Base-by-base conservation (phyloP, 306 rosid genomes). In the Potentilla sterilis region DNA sequence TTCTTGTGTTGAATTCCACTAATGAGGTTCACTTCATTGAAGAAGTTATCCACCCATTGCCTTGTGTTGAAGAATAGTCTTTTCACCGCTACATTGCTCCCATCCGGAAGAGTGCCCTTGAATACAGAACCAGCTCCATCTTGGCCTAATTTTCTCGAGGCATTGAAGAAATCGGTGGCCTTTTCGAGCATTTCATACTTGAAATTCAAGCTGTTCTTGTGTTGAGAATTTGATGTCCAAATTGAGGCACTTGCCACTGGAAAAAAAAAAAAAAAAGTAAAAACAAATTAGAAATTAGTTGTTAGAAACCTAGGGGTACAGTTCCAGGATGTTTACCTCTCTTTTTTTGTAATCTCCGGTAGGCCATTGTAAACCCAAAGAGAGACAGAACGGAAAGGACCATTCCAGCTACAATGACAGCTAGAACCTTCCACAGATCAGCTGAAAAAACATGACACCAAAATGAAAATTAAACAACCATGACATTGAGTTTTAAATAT, bases 41-140 rank as follows among this genome's bases (percentile, higher is more conserved):
- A 89, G 83, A 91, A 83, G 54, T 78, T 86, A 16, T 82, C 91
- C 10, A 82, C 86, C 97, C 93, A 88, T 76, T 88, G 89, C 41
- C 83, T 46, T 2, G 89, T 75, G 64, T 82, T 84, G 67, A 83
- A 89, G 70, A 81, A 84, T 55, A 92, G 78, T 73, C 89, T 84
- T 71, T 92, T 92, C 24, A 92, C 88, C 22, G 89, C 93, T 52
- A 92, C 87, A 2, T 51, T 73, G 42, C 69, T 80, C 35, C 96
- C 96, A 37, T 83, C 81, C 7, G 88, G 83, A 5, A 89, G 89
- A 70, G 78, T 84, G 73, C 88, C 96, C 82, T 82, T 82, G 70
- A 74, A 90, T 63, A 88, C 86, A 32, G 96, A 83, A 75, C 89
- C 90, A 48, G 83, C 82, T 57, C 85, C 86, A 7, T 84, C 88